Evolutionary conservation across 805 yeast species (phyloP).

Genomic region (Wickerhamiella kurtzmanii): DNA sequence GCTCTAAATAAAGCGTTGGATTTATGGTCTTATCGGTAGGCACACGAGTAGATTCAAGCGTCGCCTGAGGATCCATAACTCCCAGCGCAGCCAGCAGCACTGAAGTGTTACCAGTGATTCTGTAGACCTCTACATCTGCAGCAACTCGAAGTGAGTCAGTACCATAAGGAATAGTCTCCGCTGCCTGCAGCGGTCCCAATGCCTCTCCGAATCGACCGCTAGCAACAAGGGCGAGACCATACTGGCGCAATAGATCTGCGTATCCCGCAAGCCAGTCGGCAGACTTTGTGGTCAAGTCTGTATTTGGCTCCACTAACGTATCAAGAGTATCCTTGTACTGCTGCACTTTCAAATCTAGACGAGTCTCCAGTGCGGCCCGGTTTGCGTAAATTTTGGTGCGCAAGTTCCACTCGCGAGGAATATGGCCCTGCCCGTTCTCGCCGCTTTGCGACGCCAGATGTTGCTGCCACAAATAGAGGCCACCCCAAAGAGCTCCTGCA

Average conservation of each 20-base stretch:
- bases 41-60: background rate
- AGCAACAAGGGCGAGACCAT: conserved; percentile 20
- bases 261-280: conserved; percentile 25
- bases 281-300: conserved; percentile 18
- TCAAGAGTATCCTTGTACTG: conserved; percentile 18
- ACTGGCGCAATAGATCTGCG: conserved; percentile 22
- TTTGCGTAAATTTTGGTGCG: conserved; percentile 12
- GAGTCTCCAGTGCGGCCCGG: conserved; percentile 7
- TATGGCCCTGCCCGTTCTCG: conserved; percentile 3
- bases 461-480: conserved; percentile 10
- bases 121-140: conserved; percentile 18
- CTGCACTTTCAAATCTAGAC: conserved; percentile 8
- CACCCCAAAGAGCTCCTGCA: conserved; percentile 14
- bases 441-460: conserved; percentile 1
- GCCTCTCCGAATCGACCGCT: conserved; percentile 15
- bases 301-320: conserved; percentile 11
- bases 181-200: conserved; percentile 19
- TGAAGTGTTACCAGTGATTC: conserved; percentile 4
- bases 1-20: conserved; percentile 15
- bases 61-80: background rate
- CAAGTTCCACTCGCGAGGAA: conserved; percentile 16
- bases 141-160: conserved; percentile 15
- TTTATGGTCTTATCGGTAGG: background rate
- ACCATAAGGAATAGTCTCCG: conserved; percentile 21
- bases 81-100: conserved; percentile 6